Evolutionary conservation across 768 basidiomycete species (phyloP).

Genomic region (Tricholomella constricta): DNA sequence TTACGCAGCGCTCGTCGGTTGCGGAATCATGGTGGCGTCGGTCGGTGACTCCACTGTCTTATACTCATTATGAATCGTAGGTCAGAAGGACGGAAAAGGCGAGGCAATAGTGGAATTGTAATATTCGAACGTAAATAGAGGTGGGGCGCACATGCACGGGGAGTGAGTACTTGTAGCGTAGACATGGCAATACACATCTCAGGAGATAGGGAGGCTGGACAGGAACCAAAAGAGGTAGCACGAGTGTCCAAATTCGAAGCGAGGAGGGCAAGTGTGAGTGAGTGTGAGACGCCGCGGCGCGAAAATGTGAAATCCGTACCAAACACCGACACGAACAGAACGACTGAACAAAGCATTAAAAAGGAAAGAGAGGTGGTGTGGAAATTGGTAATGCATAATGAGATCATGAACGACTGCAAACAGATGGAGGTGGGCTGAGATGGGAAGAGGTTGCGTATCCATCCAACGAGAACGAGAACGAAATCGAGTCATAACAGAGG

Average conservation of each 20-base stretch:
- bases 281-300: slow-evolving; percentile 8
- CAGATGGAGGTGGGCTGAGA: not conserved
- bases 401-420: slow-evolving; percentile 5
- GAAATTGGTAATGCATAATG: not conserved
- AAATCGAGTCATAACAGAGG: not conserved
- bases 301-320: not conserved
- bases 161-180: not conserved
- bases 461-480: not conserved
- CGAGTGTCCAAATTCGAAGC: slow-evolving; percentile 4
- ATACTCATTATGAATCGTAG: too few species aligned
- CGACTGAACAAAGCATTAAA: not conserved
- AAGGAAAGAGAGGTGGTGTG: not conserved
- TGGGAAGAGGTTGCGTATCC: not conserved
- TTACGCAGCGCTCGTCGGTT: too few species aligned
- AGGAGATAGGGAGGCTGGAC: not conserved
- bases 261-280: slow-evolving; percentile 6
- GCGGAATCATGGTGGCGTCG: too few species aligned
- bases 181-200: not conserved
- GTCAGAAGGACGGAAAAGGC: not conserved
- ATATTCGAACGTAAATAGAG: slow-evolving; percentile 10
- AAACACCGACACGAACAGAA: not conserved
- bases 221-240: not conserved
- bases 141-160: not conserved
- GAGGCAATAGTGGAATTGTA: slow-evolving; percentile 8
- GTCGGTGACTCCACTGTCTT: too few species aligned